phyloP scores from a whole-genome alignment of 2,329 filamentous ascomycete genomes.

The Decorospora gaudefroyi region DNA sequence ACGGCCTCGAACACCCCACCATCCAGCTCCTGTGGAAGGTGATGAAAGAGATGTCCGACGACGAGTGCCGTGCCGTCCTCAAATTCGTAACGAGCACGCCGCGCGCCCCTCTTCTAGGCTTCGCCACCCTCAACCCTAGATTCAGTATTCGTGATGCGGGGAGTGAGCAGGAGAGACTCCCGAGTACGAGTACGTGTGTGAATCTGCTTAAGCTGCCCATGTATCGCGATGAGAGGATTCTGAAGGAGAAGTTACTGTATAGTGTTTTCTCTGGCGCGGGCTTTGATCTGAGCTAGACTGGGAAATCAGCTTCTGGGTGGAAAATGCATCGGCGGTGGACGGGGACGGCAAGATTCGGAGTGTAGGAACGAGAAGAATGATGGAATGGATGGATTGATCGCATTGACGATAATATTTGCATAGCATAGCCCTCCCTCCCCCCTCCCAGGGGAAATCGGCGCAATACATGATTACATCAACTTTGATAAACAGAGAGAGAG shows the following conservation, averaged over 20 bases:
- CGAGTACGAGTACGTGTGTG: conserved; percentile 94
- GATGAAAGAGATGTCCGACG: conserved; percentile 74
- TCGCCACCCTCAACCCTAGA: conserved; percentile 78
- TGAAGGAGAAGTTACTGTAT: conserved; percentile 84
- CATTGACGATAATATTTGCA: too few relatives aligned
- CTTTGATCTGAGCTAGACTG: conserved; percentile 66
- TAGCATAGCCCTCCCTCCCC: too few relatives aligned
- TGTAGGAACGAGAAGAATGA: too few relatives aligned
- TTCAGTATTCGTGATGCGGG: conserved; percentile 91
- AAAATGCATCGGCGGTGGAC: too few relatives aligned
- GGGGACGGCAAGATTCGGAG: too few relatives aligned
- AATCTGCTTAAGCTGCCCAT: conserved; percentile 90
- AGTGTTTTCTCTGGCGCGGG: conserved; percentile 88
- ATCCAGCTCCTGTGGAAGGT: conserved; percentile 90
- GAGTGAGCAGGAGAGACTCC: conserved; percentile 73
- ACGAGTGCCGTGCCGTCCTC: conserved; percentile 79
- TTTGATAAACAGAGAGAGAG: too few relatives aligned
- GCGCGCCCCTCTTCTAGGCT: conserved; percentile 84
- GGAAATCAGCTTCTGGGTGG: too few relatives aligned
- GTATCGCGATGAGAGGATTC: conserved; percentile 67
- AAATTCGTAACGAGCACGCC: conserved; percentile 97
- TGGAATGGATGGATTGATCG: too few relatives aligned
- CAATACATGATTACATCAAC: too few relatives aligned
- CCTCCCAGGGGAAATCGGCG: too few relatives aligned
- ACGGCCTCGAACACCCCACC: conserved; percentile 81